These are phyloP conservation scores for Mycosarcoma maydis DNA, from an alignment of 1,284 basidiomycete genomes.

Conservation along the genomic window DNA sequence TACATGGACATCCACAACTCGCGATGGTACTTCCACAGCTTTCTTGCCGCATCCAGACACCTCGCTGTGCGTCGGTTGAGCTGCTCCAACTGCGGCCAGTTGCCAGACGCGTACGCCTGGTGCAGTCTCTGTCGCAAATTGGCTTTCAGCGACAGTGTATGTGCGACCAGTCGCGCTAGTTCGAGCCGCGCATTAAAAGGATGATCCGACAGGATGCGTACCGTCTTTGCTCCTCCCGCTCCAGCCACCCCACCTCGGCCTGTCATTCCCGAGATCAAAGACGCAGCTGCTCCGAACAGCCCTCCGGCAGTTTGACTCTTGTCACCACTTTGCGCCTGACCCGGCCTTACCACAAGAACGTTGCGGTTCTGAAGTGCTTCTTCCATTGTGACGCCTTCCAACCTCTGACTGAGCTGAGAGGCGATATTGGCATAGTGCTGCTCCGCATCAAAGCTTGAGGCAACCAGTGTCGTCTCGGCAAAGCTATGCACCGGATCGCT, in stretches of 20 bases:
- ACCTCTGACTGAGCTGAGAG: conserved; percentile 9
- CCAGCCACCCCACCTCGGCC: not conserved
- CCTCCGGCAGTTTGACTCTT: not conserved
- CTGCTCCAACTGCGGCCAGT: conserved; percentile 44
- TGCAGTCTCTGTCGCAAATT: conserved; percentile 48
- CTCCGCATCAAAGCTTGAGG: conserved; percentile 48
- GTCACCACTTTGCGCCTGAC: not conserved
- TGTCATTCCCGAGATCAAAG: conserved; percentile 8
- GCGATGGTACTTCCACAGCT: conserved; percentile 64
- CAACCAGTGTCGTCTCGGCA: conserved; percentile 48
- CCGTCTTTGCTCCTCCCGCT: not conserved
- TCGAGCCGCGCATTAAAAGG: conserved; percentile 55
- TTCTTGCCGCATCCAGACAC: conserved; percentile 45
- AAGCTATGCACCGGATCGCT: conserved; percentile 55
- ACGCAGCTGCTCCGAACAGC: conserved; percentile 14
- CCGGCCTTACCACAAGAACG: conserved; percentile 6
- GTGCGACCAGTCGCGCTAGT: conserved; percentile 44
- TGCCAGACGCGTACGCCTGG: conserved; percentile 39
- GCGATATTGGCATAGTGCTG: conserved; percentile 35
- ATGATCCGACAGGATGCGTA: conserved; percentile 42
- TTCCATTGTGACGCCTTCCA: conserved; percentile 34
- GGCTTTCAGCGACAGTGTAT: conserved; percentile 45
- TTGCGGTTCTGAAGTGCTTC: conserved; percentile 6
- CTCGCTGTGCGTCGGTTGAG: conserved; percentile 24
- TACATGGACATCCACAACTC: conserved; percentile 64